Conservation (phyloP, 83 land plant genomes). For the Thuja plicata region DNA sequence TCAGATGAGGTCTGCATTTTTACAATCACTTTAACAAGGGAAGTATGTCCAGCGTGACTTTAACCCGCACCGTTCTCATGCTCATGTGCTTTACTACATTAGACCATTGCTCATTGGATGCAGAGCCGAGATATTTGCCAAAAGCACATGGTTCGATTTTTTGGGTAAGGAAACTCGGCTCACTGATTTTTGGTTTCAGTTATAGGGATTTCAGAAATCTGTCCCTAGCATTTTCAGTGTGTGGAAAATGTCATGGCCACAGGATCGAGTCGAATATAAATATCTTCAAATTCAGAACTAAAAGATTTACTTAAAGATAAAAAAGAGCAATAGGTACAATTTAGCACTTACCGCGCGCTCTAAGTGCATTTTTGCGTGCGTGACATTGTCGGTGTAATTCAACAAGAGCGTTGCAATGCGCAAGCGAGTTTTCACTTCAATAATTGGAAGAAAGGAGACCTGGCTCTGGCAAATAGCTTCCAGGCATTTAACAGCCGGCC, state of each 20-base stretch:
- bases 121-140: background rate
- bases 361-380: slow-evolving; percentile 88
- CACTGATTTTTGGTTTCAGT: background rate
- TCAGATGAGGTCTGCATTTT: background rate
- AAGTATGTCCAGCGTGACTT: background rate
- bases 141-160: background rate
- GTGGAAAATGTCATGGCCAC: background rate
- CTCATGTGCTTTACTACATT: background rate
- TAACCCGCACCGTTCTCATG: background rate
- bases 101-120: background rate
- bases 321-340: background rate
- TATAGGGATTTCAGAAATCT: background rate
- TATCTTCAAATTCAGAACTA: background rate
- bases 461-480: slow-evolving; percentile 87
- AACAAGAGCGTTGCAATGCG: slow-evolving; percentile 77
- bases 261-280: background rate
- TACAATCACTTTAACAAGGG: background rate
- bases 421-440: slow-evolving; percentile 92
- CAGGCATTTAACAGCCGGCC: slow-evolving; percentile 80
- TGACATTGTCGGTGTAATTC: slow-evolving; percentile 71
- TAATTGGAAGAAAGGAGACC: slow-evolving; percentile 77
- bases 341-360: slow-evolving; percentile 67
- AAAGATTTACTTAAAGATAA: background rate
- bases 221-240: background rate
- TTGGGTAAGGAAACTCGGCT: background rate